Percentiles rank a stretch among this genome's conserved stretches.
phyloP scores from a whole-genome alignment of 176 grass and related monocot species.

The Carex parvula region DNA sequence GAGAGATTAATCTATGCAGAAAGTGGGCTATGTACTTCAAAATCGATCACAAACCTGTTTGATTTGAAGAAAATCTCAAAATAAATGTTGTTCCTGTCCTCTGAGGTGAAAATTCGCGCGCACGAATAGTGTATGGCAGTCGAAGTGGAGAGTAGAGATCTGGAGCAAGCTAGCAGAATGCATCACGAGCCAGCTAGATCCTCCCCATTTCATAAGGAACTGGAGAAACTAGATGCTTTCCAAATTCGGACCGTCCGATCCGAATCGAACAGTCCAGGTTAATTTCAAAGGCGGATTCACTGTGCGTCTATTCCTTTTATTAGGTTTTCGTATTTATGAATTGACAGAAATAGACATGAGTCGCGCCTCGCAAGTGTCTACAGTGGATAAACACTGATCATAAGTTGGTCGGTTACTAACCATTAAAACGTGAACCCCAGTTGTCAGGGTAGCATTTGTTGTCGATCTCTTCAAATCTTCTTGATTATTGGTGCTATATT shows the following conservation, averaged over 20 bases:
- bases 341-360: neutral
- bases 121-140: neutral
- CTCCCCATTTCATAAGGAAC: neutral
- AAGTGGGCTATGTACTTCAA: neutral
- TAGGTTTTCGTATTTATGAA: conserved; percentile 14
- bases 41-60: conserved; percentile 19
- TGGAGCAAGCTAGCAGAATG: conserved; percentile 3
- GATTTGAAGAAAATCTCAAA: neutral
- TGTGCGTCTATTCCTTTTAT: neutral
- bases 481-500: neutral
- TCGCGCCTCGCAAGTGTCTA: neutral
- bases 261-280: neutral
- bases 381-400: neutral
- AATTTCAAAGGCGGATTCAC: neutral
- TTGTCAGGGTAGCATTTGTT: neutral
- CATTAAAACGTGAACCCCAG: neutral
- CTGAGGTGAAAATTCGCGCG: neutral
- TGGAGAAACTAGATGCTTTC: neutral
- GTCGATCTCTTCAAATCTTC: neutral
- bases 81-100: neutral
- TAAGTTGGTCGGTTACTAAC: neutral
- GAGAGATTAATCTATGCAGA: neutral
- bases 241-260: neutral
- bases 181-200: neutral
- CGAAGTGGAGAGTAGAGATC: conserved; percentile 13